A percentile compares a stretch with the other conserved stretches of the same genome.
Evolutionary conservation across 1,139 yeast species (phyloP).

Genomic region (Candida freyschussii): DNA sequence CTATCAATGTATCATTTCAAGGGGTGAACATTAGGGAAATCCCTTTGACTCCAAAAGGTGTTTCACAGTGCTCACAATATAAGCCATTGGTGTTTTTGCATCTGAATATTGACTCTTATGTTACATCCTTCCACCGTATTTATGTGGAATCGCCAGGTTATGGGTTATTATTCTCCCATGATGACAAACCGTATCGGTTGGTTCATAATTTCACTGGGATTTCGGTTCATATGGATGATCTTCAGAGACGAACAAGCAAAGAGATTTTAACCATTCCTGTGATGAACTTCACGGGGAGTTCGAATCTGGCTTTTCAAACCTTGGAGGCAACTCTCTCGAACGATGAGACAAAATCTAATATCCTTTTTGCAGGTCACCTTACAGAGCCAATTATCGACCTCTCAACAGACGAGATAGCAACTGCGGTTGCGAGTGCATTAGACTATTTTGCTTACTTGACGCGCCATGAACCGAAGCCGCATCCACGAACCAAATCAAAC

Average conservation of each 20-base stretch:
- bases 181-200: slow-evolving; percentile 51
- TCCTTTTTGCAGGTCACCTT: slow-evolving; percentile 46
- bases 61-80: slow-evolving; percentile 19
- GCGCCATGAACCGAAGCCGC: background rate
- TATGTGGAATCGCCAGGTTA: slow-evolving; percentile 47
- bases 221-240: slow-evolving; percentile 16
- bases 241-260: slow-evolving; percentile 9
- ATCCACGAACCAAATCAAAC: background rate
- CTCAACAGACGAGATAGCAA: slow-evolving; percentile 23
- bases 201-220: slow-evolving; percentile 28
- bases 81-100: slow-evolving; percentile 20
- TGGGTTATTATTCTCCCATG: slow-evolving; percentile 47
- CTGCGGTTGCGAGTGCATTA: slow-evolving; percentile 17
- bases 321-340: slow-evolving; percentile 34
- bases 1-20: slow-evolving; percentile 16
- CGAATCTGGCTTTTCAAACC: slow-evolving; percentile 45
- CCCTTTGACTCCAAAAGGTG: slow-evolving; percentile 18
- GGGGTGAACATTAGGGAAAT: slow-evolving; percentile 16
- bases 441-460: slow-evolving; percentile 13
- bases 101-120: slow-evolving; percentile 23
- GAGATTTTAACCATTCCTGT: slow-evolving; percentile 22
- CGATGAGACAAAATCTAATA: slow-evolving; percentile 41
- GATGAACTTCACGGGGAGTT: slow-evolving; percentile 44
- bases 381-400: slow-evolving; percentile 40
- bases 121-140: slow-evolving; percentile 27